Evolutionary conservation across 225 moss, liverwort and hornwort genomes (phyloP).

Genomic region (Rhytidiadelphus loreus): DNA sequence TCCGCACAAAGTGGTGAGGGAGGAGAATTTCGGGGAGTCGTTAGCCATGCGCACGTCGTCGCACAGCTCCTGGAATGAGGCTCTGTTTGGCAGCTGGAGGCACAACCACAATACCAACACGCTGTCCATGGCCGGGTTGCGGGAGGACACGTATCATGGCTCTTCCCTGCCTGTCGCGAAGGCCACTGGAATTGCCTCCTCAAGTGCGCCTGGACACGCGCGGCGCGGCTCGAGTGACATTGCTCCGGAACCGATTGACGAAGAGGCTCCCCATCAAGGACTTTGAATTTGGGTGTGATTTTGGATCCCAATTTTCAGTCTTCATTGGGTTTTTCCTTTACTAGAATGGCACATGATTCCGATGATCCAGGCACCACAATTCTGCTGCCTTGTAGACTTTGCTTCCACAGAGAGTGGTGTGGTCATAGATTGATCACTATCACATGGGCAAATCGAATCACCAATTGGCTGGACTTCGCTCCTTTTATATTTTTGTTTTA

Average conservation of each 20-base stretch:
- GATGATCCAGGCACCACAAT: conserved; percentile 1
- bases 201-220: conserved; percentile 33
- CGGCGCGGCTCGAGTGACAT: conserved; percentile 80
- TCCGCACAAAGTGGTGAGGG: conserved; percentile 90
- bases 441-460: neutral
- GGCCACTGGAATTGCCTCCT: conserved; percentile 20
- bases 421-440: neutral
- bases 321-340: neutral
- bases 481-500: neutral
- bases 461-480: neutral
- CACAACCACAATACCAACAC: conserved; percentile 42
- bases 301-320: neutral
- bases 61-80: conserved; percentile 97
- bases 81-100: conserved; percentile 91
- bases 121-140: conserved; percentile 39
- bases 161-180: conserved; percentile 40
- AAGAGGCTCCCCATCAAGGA: conserved; percentile 1
- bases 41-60: conserved; percentile 76
- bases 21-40: conserved; percentile 79
- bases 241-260: conserved; percentile 63
- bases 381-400: neutral
- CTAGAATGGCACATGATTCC: neutral
- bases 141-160: conserved; percentile 52
- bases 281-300: neutral
- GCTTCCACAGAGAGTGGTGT: neutral